Base-by-base conservation (phyloP, 78 protist species). In the Protostelium mycophagum region DNA sequence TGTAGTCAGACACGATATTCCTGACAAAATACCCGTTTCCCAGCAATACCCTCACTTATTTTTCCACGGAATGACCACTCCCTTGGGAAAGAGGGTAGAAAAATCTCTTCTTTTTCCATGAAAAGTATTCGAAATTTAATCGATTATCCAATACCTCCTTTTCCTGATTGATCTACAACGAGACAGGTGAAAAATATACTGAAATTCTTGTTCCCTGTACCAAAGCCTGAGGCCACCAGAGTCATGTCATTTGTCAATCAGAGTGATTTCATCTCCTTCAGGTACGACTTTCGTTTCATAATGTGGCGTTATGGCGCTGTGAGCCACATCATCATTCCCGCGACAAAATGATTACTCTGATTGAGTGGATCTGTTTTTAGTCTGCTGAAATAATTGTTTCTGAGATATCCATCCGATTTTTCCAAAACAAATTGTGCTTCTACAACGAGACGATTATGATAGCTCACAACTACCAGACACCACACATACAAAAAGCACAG, bases 151-250 rank as follows among this genome's bases (percentile, higher is more conserved):
- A 84, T 28, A 35, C 0, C 28, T 39, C 86, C 28, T 37, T 91
- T 35, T 34, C 28, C 1, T 28, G 36, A 1, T 36, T 38, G n/a
- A 63, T 91, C 28, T 85, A 5, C 16, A 25, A 51, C 73, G 73
- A 51, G 73, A 51, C 31, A 92, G 94, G 90, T 96, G 1, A 90
- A 88, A 36, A 93, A 83, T 25, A 96, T 98, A 25, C 90, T 99
- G 63, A 97, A 98, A 90, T 89, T 96, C 90, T 95, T 99, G 29
- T 99, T 98, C 93, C 99, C 99, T 1, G 99, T 96, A 28, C 99
- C 99, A 16, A 95, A 93, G 84, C 96, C 89, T 28, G 99, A 97
- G 34, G 34, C 95, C 28, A 90, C 16, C 37, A 96, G 99, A 0
- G 95, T 98, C 35, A 85, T 99, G 28, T 91, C 99, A 1, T 98